phyloP scores from a whole-genome alignment of 1,284 basidiomycete species.

The Ceratobasidium papillatum region DNA sequence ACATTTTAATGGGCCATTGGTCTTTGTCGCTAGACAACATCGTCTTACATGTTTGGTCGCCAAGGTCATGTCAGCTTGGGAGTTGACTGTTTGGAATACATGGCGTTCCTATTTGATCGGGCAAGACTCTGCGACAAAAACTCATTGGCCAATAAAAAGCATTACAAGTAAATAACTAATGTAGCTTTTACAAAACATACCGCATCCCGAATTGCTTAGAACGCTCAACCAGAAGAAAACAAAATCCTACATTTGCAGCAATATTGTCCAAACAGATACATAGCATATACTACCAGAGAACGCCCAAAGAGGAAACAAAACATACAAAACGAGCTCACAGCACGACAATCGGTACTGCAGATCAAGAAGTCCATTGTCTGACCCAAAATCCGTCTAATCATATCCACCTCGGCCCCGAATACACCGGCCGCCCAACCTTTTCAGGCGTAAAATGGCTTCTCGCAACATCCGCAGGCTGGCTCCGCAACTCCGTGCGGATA shows the following conservation, averaged over 20 bases:
- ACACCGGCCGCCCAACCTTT: not conserved
- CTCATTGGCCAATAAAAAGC: too few species aligned
- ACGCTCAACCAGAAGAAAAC: too few species aligned
- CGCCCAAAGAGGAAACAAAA: not conserved
- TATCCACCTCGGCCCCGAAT: not conserved
- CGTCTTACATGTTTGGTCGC: not conserved
- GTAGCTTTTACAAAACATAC: too few species aligned
- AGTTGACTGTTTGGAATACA: too few species aligned
- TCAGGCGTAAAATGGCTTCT: not conserved
- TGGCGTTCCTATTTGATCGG: too few species aligned
- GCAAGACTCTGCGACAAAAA: too few species aligned
- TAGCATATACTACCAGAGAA: not conserved
- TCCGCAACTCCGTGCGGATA: not conserved
- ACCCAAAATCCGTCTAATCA: too few species aligned
- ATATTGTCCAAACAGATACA: not conserved
- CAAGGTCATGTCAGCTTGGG: not conserved
- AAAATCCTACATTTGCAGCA: too few species aligned
- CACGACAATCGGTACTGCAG: not conserved
- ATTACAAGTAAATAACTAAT: too few species aligned
- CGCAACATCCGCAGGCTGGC: not conserved
- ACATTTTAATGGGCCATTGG: not conserved
- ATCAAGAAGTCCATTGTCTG: not conserved
- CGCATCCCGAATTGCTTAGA: too few species aligned
- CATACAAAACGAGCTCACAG: not conserved
- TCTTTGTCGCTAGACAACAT: not conserved